A percentile compares a stretch with the other conserved stretches of the same genome.
Conservation (phyloP, 148 eudicot species). For the Amaranthus hypochondriacus region DNA sequence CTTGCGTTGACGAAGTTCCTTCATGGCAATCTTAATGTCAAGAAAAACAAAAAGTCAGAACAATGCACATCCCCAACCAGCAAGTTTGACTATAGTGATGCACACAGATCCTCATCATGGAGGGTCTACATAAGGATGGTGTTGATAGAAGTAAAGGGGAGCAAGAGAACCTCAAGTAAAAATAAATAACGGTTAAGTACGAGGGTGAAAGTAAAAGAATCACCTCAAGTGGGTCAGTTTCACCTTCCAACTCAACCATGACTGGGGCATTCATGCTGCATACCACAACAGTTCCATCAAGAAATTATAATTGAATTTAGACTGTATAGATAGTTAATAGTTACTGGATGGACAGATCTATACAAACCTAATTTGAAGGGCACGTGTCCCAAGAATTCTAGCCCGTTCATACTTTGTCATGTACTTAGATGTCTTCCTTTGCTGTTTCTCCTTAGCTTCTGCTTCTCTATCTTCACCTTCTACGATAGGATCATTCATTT, state of each 20-base stretch:
- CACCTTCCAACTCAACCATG: constrained; percentile 67
- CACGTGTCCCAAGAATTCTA: constrained; percentile 60
- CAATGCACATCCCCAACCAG: not conserved
- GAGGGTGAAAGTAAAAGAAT: not conserved
- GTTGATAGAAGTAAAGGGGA: no score
- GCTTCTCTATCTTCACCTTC: constrained; percentile 70
- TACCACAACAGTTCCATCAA: not conserved
- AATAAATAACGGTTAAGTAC: no score
- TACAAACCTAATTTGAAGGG: constrained; percentile 56
- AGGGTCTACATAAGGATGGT: no score
- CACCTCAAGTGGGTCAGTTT: constrained; percentile 72
- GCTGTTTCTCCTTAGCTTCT: constrained; percentile 48
- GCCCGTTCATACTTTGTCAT: constrained; percentile 71
- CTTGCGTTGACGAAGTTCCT: constrained; percentile 85
- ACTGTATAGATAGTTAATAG: not conserved
- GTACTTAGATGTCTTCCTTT: constrained; percentile 77
- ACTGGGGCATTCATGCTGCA: constrained; percentile 73
- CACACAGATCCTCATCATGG: no score
- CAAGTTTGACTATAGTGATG: no score
- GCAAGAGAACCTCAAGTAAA: not conserved
- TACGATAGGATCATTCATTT: constrained; percentile 50
- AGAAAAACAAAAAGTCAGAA: not conserved
- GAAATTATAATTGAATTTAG: not conserved
- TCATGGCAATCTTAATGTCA: constrained; percentile 81
- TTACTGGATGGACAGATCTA: not conserved